Evolutionary conservation across 2,329 filamentous ascomycete genomes (phyloP), one percentile per base, ranked within the genome.

Genomic region (Botrytis fragariae): DNA sequence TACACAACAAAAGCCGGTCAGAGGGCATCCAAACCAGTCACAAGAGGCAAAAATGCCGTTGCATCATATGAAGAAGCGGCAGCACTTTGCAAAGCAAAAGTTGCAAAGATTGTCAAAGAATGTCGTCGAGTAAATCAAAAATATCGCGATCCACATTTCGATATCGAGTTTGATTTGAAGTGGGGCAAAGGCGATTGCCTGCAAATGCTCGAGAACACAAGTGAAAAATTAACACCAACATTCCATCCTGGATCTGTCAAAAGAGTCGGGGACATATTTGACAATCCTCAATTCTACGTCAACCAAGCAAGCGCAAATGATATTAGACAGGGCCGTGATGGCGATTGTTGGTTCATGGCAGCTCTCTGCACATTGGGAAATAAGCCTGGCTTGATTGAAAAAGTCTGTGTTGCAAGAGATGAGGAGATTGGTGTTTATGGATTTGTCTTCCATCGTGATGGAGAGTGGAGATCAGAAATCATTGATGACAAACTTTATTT

Each of bases 401-500:
- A 75, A 85, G 78, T 82, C 85, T 75, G 72, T 54, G 76, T 78
- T 6, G 77, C 78, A 16, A 74, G 78, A 62, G 75, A 79, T 68
- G 77, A 87, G 82, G 85, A 87, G 73, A 90, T 95, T 71, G 93
- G 94, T 25, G 94, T 97, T 4, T 97, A 97, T 78, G 93, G 93
- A 1, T 97, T 97, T 77, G 93, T 97, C 60, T 96, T 97, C 80
- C 92, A 92, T 80, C 85, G 93, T 79, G 93, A 97, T 79, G 93
- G 93, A 70, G 93, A 95, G 81, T 97, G 94, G 94, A 92, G 72
- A 35, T 93, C 94, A 77, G 94, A 92, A 75, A 94, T 97, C 74
- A 90, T 97, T 74, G 94, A 97, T 79, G 94, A 97, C 82, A 96
- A 97, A 82, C 86, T 97, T 3, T 97, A 93, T 80, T 87, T 97